These are phyloP conservation scores for Haplosporangium sp. DNA, from an alignment of 371 early-diverging fungal genomes.

Conservation along the genomic window DNA sequence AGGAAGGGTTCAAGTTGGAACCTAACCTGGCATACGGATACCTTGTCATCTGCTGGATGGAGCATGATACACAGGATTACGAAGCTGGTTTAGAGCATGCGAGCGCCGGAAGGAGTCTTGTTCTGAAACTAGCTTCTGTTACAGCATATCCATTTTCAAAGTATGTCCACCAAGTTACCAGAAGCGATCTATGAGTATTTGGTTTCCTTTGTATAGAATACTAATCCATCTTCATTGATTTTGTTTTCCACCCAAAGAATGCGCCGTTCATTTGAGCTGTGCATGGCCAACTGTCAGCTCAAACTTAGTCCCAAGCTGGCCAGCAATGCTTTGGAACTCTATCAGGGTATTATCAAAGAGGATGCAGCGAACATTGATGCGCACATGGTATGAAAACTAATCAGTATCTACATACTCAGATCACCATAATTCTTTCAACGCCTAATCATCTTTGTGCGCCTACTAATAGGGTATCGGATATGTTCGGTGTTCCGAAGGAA, in stretches of 20 bases:
- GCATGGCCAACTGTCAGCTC: constrained; percentile 74
- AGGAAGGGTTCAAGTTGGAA: constrained; percentile 63
- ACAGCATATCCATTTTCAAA: constrained; percentile 56
- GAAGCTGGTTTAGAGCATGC: constrained; percentile 73
- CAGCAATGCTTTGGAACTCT: constrained; percentile 63
- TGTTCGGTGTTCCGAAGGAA: constrained; percentile 35
- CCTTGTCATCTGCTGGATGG: constrained; percentile 65
- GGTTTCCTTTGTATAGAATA: too few relatives aligned
- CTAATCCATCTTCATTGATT: neutral
- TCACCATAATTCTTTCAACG: neutral
- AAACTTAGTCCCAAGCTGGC: constrained; percentile 64
- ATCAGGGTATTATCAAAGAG: constrained; percentile 62
- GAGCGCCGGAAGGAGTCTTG: constrained; percentile 61
- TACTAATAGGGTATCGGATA: constrained; percentile 50
- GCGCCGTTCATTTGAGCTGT: constrained; percentile 66
- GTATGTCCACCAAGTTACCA: constrained; percentile 26
- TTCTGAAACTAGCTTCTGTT: constrained; percentile 46
- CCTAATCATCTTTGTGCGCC: neutral
- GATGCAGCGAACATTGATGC: constrained; percentile 63
- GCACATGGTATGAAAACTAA: constrained; percentile 54
- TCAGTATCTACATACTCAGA: too few relatives aligned
- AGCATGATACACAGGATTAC: constrained; percentile 64
- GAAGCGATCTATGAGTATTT: too few relatives aligned
- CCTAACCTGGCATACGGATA: constrained; percentile 64
- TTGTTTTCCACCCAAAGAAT: constrained; percentile 43